phyloP scores from a whole-genome alignment of 345 rosid genomes.

The Corymbia maculata region DNA sequence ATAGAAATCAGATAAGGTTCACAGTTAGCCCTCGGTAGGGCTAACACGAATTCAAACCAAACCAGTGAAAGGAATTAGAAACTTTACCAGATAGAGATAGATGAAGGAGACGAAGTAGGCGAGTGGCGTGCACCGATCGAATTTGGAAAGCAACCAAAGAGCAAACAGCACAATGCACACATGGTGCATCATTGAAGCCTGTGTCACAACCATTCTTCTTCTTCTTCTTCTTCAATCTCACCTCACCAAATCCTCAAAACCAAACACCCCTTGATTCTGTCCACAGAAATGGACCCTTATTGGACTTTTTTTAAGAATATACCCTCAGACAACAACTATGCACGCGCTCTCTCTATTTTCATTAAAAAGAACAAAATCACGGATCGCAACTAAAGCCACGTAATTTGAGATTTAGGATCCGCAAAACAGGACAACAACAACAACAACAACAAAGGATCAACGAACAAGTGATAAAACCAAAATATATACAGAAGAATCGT shows the following conservation, averaged over 20 bases:
- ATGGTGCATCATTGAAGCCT: constrained; percentile 69
- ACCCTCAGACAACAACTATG: background rate
- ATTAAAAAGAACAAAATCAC: background rate
- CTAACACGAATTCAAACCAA: background rate
- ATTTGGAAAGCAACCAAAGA: constrained; percentile 63
- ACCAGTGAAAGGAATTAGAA: background rate
- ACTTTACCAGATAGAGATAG: constrained; percentile 67
- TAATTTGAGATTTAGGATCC: background rate
- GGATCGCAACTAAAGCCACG: background rate
- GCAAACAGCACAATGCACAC: constrained; percentile 50
- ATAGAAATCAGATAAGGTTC: background rate
- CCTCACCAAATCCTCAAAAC: background rate
- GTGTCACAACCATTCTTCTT: constrained; percentile 20
- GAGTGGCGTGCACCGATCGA: constrained; percentile 41
- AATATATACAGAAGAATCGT: background rate
- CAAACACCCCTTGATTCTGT: background rate
- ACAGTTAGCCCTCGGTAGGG: background rate
- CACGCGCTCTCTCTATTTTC: background rate
- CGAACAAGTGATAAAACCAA: background rate
- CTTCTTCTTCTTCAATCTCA: background rate
- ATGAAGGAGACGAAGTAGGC: constrained; percentile 51
- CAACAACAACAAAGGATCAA: background rate
- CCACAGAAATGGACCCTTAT: background rate
- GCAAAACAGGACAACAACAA: background rate
- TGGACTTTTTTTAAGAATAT: background rate